Evolutionary conservation across 176 grass and related monocot genomes (phyloP), one percentile per base, ranked within the genome.

Genomic region (Saccharum spontaneum): DNA sequence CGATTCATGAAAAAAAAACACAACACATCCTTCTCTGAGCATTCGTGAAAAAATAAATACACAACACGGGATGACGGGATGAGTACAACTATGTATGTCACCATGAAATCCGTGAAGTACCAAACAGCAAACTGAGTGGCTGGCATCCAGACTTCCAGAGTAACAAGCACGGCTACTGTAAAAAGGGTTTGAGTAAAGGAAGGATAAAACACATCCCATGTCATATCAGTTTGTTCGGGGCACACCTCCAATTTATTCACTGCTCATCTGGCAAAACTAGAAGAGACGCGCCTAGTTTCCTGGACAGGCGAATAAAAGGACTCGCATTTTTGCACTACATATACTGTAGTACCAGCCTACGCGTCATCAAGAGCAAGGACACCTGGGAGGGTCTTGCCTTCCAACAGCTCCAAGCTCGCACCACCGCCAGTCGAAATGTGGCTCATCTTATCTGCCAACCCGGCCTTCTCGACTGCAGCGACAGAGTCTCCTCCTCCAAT

Each of bases 351-450:
- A 73, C 15, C 57, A 73, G 48, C 55, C 87, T 89, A 97, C 9
- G 94, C 94, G 0, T 97, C 86, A 20, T 94, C 76, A n/a, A 97
- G 91, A 68, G 94, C 92, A 76, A 94, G 85, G 10, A 97, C 94
- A 67, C 92, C 94, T 16, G 94, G 89, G 17, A 94, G 92, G n/a
- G 78, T 62, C 85, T 94, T 94, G 73, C 94, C 94, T 69, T 97
- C 94, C 43, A 97, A 8, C 44, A 94, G 59, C 83, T 97, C 94
- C 39, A 97, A 69, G 87, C 94, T 97, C 5, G 94, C 92, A 8
- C 94, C 94, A 22, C 94, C 94, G 1, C 94, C 94, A 0, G 90
- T 97, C 1, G 94, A 97, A 69, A 97, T 97, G 83, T 97, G 94
- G 91, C 92, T 97, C 94, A 97, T 97, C 72, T 97, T 97, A 62